Base-by-base conservation (phyloP, 2,329 filamentous ascomycete species). In the Stemphylium beticola region DNA sequence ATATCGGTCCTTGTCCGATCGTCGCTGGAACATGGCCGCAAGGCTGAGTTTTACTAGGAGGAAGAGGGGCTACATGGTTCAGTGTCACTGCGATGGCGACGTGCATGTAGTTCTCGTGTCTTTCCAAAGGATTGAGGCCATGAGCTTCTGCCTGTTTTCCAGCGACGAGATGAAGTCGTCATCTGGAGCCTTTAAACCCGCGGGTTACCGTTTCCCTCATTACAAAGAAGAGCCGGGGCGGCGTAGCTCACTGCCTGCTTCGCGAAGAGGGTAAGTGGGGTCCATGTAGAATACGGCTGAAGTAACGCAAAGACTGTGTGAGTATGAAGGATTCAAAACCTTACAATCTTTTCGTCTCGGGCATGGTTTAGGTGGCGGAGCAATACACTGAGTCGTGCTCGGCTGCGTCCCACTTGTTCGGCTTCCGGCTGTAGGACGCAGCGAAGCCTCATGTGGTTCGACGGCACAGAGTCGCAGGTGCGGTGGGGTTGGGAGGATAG, bases 381-480 rank as follows among this genome's bases (percentile, higher is more conserved):
- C n/a, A 42, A 29, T 44, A 43, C 40, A 53, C 52, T 45, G 46
- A 46, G 41, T 41, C 41, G 12, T 40, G 12, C 24, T 55, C 22
- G 41, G 46, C 44, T 31, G 40, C 46, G 46, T 45, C 46, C 36
- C 29, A 24, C 46, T 41, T 24, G 41, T 41, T 45, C n/a, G 17
- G 29, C 52, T 46, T 46, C 46, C 36, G 5, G 29, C 15, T 32
- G 9, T 50, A 31, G 40, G 42, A 43, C 22, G 29, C n/a, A 26
- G 36, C 40, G 41, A 46, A 45, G 52, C 17, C 40, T 55, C 29
- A 29, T 45, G 40, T 29, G 14, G 10, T 50, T 32, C 2, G 4
- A 29, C 3, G 14, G 12, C 29, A 41, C 46, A 46, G 18, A n/a
- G 9, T 34, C 17, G 18, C 31, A 29, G 1, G 15, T 45, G 26